Base-by-base conservation (phyloP, 2,329 filamentous ascomycete species). In the Eutypa lata region DNA sequence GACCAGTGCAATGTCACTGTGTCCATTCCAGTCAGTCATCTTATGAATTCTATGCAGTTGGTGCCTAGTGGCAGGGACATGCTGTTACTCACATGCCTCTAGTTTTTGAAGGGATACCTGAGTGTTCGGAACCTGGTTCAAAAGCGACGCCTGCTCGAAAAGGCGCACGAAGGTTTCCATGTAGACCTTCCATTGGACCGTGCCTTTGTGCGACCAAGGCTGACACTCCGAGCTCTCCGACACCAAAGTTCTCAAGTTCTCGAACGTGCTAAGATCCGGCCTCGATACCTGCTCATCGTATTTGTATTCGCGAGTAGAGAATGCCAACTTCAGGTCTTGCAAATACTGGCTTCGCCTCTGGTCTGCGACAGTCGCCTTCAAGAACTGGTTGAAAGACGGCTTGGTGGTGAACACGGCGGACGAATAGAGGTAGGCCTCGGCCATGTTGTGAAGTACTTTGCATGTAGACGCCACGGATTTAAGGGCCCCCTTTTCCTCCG, bases 1-100 rank as follows among this genome's bases (percentile, higher is more conserved):
- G 53, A 43, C 57, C 57, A 59, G 42, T 55, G 53, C 14, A 59
- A 47, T 0, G 50, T 53, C 19, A 59, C 57, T 59, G 16, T 35
- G 19, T 7, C 7, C 22, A 47, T 24, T 33, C 26, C 26, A 31
- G 26, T 31, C 26, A 31, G 26, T 31, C 6, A 31, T 31, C 26
- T 10, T 10, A n/a, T n/a, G n/a, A n/a, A n/a, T n/a, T n/a, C n/a
- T n/a, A n/a, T n/a, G n/a, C 10, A 10, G 26, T 31, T 31, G 6
- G 10, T 31, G 10, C 26, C 26, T 31, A 31, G 26, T 31, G 26
- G 26, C 26, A 38, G 16, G 35, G 35, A 38, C 13, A 38, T 38
- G 35, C 35, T 18, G 13, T 18, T 6, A 43, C 55, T 33, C 49
- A 59, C 57, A 21, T 11, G 47, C 48, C 48, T 16, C 52, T 5